Conservation (phyloP, 139 green algal species). For the Tetraselmis chui region DNA sequence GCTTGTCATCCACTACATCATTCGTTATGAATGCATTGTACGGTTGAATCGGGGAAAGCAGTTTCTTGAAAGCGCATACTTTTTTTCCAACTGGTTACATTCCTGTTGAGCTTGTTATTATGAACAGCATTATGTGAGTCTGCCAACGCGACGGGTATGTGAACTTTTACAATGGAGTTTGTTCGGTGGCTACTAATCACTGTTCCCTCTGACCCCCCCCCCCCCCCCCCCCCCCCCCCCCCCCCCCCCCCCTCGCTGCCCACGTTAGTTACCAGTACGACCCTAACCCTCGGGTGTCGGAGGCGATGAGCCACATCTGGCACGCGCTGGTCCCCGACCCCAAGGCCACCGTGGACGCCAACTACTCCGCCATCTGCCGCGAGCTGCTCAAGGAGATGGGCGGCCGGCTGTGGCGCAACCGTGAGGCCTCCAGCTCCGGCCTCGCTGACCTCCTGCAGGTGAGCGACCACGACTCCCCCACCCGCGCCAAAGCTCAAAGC, state of each 20-base stretch:
- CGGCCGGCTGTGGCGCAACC: slow-evolving; percentile 71
- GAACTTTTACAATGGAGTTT: background rate
- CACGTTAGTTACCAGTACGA: slow-evolving; percentile 58
- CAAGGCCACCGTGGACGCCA: background rate
- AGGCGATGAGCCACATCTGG: slow-evolving; percentile 29
- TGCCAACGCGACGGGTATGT: background rate
- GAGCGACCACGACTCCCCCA: background rate
- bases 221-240: background rate
- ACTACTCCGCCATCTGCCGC: background rate
- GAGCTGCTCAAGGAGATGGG: slow-evolving; percentile 59
- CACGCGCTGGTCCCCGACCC: background rate
- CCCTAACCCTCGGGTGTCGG: slow-evolving; percentile 68
- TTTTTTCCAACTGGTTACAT: no score
- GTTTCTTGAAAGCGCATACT: no score
- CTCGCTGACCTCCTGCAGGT: slow-evolving; percentile 73
- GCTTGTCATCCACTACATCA: no score
- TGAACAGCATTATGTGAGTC: no score
- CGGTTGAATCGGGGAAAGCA: no score
- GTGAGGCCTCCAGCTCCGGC: slow-evolving; percentile 64
- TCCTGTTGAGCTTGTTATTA: no score
- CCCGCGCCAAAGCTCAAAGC: background rate
- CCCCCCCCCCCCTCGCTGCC: background rate
- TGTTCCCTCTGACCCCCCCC: no score
- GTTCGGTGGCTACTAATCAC: background rate
- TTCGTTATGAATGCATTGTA: no score